These are phyloP conservation scores for Diaporthe batatas DNA, from an alignment of 2,329 filamentous ascomycete genomes.

Conservation along the genomic window DNA sequence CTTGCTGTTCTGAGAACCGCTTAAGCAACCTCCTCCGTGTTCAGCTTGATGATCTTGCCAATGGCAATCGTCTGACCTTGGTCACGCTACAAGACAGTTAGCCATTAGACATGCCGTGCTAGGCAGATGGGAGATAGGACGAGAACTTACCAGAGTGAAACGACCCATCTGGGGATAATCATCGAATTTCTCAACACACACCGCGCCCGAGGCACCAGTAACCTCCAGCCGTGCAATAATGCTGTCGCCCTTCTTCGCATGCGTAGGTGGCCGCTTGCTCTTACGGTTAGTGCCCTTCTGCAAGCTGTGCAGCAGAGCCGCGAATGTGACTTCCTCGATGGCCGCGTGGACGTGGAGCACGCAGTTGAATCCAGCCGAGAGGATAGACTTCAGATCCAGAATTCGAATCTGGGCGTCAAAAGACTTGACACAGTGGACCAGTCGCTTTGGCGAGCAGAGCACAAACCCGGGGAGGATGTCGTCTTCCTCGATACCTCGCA, in stretches of 20 bases:
- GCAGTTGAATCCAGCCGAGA: conserved; percentile 96
- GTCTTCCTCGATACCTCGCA: conserved; percentile 97
- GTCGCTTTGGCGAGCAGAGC: conserved; percentile 91
- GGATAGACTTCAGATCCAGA: conserved; percentile 92
- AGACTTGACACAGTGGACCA: conserved; percentile 88
- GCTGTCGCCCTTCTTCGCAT: conserved; percentile 83
- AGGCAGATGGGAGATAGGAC: conserved; percentile 46
- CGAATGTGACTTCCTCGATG: conserved; percentile 96
- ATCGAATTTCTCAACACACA: conserved; percentile 95
- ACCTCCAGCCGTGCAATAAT: conserved; percentile 95
- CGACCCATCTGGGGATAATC: conserved; percentile 95
- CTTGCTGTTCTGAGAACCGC: neutral
- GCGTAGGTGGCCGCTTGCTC: conserved; percentile 92
- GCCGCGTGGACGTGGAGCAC: conserved; percentile 97
- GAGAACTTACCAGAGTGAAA: conserved; percentile 77
- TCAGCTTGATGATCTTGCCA: conserved; percentile 96
- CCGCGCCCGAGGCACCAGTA: conserved; percentile 84
- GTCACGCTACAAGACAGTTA: conserved; percentile 47
- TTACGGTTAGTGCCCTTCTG: conserved; percentile 95
- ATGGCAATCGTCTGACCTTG: conserved; percentile 99
- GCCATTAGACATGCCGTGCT: conserved; percentile 19
- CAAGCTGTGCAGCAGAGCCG: conserved; percentile 88
- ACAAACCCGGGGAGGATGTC: conserved; percentile 97
- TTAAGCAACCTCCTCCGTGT: conserved; percentile 56
- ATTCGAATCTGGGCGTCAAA: conserved; percentile 99